A percentile compares a stretch with the other conserved stretches of the same genome.
Evolutionary conservation across 495 filamentous ascomycete genomes (phyloP).

Genomic region (Mycothermus thermophilus): DNA sequence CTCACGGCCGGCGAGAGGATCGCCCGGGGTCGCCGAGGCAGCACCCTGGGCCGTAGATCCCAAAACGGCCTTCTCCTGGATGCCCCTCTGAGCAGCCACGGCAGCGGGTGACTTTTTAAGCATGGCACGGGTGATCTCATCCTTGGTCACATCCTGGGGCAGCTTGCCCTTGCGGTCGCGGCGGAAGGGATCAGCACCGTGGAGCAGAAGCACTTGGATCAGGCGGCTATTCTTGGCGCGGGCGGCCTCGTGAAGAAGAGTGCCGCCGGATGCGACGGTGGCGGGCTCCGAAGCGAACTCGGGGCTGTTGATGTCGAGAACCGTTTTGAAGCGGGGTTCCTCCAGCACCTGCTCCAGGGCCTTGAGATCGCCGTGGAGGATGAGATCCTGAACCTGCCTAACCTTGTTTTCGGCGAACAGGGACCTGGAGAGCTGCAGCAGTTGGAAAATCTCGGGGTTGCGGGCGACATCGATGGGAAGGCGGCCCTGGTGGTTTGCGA

Average conservation of each 20-base stretch:
- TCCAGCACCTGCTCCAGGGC: conserved; percentile 63
- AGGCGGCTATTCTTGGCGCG: conserved; percentile 69
- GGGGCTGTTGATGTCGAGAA: conserved; percentile 78
- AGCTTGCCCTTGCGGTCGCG: conserved; percentile 90
- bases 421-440: conserved; percentile 79
- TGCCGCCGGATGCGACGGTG: conserved; percentile 66
- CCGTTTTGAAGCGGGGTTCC: conserved; percentile 68
- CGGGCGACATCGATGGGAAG: conserved; percentile 79
- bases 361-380: conserved; percentile 59
- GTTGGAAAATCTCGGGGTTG: conserved; percentile 88
- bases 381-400: conserved; percentile 63
- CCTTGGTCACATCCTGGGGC: conserved; percentile 93
- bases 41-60: conserved; percentile 52
- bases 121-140: conserved; percentile 73
- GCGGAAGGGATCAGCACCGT: conserved; percentile 95
- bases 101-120: conserved; percentile 91
- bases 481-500: conserved; percentile 79
- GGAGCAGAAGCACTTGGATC: conserved; percentile 77
- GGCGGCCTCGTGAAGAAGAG: conserved; percentile 85
- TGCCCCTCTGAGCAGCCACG: conserved; percentile 82
- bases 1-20: conserved; percentile 66
- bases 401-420: conserved; percentile 79
- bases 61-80: conserved; percentile 91
- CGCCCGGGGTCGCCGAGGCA: conserved; percentile 40
- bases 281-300: conserved; percentile 73